Conservation (phyloP, 2,329 filamentous ascomycete species). For the Ophiostoma sp. region DNA sequence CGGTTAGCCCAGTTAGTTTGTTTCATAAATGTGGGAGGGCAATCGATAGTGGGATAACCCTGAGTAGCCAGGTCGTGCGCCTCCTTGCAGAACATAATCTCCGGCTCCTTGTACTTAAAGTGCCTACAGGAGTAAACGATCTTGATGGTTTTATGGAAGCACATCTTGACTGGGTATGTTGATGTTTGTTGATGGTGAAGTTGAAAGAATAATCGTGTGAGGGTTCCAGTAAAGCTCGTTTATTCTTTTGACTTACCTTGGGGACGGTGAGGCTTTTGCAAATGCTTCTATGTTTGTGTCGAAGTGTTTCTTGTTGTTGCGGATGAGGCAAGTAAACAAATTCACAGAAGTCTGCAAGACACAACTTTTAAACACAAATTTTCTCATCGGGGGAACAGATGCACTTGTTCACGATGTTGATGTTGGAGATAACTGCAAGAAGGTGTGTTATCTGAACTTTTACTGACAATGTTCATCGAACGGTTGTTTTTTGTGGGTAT, state of each 20-base stretch:
- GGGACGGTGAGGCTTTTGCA: background rate
- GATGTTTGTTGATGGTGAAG: background rate
- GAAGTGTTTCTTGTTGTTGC: background rate
- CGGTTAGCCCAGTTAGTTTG: too few species aligned
- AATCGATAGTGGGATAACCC: background rate
- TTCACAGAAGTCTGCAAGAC: background rate
- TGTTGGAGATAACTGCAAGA: background rate
- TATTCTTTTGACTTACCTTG: background rate
- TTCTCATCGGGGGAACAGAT: background rate
- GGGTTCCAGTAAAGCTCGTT: background rate
- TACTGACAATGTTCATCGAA: background rate
- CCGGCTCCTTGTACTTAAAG: background rate
- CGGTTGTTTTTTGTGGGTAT: background rate
- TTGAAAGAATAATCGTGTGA: background rate
- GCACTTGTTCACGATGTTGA: background rate
- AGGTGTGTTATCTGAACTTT: background rate
- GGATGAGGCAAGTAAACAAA: background rate
- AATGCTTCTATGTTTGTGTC: background rate
- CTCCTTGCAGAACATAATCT: background rate
- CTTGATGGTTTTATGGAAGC: background rate
- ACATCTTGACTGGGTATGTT: background rate
- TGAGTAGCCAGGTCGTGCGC: background rate
- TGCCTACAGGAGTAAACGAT: background rate
- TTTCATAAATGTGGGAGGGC: background rate
- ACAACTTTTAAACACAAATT: background rate